Conservation (phyloP, 2,329 filamentous ascomycete species). For the Xylariaceae sp. region DNA sequence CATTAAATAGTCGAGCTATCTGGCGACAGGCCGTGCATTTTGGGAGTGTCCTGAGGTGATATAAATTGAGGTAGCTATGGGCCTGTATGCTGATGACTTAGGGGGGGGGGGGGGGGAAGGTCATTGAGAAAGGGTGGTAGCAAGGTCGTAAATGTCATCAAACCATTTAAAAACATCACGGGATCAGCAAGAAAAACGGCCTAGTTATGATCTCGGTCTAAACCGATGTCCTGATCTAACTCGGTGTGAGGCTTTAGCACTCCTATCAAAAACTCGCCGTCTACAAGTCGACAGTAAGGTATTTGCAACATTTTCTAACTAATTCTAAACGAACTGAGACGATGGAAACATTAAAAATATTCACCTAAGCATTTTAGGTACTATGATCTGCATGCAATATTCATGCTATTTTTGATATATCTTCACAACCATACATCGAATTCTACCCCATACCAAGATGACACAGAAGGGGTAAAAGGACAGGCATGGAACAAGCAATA, state of each 20-base stretch:
- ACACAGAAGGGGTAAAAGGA: background rate
- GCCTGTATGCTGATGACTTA: background rate
- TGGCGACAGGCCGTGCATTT: constrained; percentile 3
- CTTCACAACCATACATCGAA: background rate
- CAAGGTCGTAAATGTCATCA: background rate
- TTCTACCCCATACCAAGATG: background rate
- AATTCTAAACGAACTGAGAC: too few relatives aligned
- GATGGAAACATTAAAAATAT: too few relatives aligned
- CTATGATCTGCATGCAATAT: too few relatives aligned
- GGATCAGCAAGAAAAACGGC: background rate
- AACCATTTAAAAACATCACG: background rate
- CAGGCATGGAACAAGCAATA: background rate
- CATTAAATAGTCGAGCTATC: background rate
- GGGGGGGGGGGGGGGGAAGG: too few relatives aligned
- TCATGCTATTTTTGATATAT: background rate
- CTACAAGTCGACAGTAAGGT: background rate
- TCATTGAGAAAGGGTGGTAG: background rate
- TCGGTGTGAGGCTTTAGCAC: background rate
- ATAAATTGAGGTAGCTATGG: background rate
- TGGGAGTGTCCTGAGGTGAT: constrained; percentile 4
- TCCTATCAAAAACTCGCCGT: constrained; percentile 1
- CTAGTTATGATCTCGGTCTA: background rate
- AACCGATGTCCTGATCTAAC: background rate
- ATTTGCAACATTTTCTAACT: background rate
- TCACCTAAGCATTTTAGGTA: too few relatives aligned